phyloP scores from a whole-genome alignment of 2,329 filamentous ascomycete species.

The Aurifilum marmelostoma region DNA sequence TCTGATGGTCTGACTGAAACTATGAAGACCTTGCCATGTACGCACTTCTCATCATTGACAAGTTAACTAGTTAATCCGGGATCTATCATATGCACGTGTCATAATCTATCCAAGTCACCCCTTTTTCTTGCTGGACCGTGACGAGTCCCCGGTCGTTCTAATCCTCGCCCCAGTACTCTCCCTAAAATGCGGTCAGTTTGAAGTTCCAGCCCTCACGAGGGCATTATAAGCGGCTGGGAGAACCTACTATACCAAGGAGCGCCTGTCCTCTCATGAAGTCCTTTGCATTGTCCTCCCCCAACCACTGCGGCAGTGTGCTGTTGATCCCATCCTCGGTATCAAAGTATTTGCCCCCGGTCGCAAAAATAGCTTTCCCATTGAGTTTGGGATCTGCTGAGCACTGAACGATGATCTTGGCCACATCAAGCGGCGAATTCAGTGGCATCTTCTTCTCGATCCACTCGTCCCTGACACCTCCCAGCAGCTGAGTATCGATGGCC shows the following conservation, averaged over 20 bases:
- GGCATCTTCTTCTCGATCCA: slow-evolving; percentile 46
- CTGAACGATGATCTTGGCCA: slow-evolving; percentile 45
- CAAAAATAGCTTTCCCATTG: slow-evolving; percentile 36
- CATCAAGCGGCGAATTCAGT: slow-evolving; percentile 45
- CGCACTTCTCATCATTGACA: no score
- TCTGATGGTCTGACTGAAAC: no score
- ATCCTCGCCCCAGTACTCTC: slow-evolving; percentile 13
- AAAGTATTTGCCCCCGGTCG: slow-evolving; percentile 34
- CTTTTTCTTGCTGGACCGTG: no score
- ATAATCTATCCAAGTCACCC: neutral
- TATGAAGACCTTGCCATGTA: no score
- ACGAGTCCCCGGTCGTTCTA: no score
- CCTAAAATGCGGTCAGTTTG: neutral
- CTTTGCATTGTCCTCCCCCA: slow-evolving; percentile 34
- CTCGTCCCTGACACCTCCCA: slow-evolving; percentile 41
- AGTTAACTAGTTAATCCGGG: no score
- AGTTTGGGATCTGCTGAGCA: slow-evolving; percentile 40
- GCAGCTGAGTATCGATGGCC: slow-evolving; percentile 50
- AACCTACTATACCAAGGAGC: slow-evolving; percentile 33
- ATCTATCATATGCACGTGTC: no score
- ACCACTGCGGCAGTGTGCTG: slow-evolving; percentile 34
- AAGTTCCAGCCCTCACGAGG: no score
- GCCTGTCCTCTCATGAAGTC: slow-evolving; percentile 32
- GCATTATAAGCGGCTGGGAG: neutral
- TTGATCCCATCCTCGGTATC: slow-evolving; percentile 37